Percentiles rank a stretch among this genome's conserved stretches.
phyloP scores from a whole-genome alignment of 768 basidiomycete genomes.

The Glaciozyma martinii region DNA sequence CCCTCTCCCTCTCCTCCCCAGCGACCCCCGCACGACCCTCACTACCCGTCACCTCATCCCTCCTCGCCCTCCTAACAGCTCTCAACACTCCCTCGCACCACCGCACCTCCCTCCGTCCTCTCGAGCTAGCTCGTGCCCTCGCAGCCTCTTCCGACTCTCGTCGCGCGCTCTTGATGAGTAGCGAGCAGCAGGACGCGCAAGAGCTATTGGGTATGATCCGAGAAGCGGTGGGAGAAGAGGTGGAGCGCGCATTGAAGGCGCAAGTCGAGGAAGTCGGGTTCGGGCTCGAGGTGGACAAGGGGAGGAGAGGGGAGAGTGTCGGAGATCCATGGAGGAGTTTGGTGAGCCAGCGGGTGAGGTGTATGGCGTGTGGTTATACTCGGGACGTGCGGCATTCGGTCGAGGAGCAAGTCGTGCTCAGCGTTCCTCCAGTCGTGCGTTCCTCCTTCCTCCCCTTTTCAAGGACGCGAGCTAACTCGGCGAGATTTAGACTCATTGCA shows the following conservation, averaged over 20 bases:
- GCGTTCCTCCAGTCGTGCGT: slow-evolving; percentile 60
- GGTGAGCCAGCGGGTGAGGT: slow-evolving; percentile 80
- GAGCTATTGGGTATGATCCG: slow-evolving; percentile 92
- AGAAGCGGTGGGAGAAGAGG: slow-evolving; percentile 79
- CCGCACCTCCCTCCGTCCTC: slow-evolving; percentile 21
- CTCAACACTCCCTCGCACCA: slow-evolving; percentile 40
- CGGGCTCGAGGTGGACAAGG: background rate
- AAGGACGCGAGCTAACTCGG: slow-evolving; percentile 2
- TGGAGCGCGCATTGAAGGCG: slow-evolving; percentile 54
- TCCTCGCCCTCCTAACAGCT: slow-evolving; percentile 28
- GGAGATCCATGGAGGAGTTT: slow-evolving; percentile 80
- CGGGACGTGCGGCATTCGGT: slow-evolving; percentile 70
- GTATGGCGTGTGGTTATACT: slow-evolving; percentile 80
- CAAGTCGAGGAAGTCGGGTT: slow-evolving; percentile 23
- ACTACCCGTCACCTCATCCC: slow-evolving; percentile 15
- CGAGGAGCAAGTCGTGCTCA: slow-evolving; percentile 74
- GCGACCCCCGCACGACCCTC: background rate
- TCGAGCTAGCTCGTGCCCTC: slow-evolving; percentile 27
- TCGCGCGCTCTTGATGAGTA: slow-evolving; percentile 37
- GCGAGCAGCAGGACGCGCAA: slow-evolving; percentile 96
- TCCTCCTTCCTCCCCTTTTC: slow-evolving; percentile 8
- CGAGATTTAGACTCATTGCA: slow-evolving; percentile 51
- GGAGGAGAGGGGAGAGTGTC: background rate
- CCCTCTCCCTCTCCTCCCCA: slow-evolving; percentile 2
- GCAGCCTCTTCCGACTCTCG: slow-evolving; percentile 19